Evolutionary conservation across 2,329 filamentous ascomycete species (phyloP).

Genomic region (Nectriaceae sp.): DNA sequence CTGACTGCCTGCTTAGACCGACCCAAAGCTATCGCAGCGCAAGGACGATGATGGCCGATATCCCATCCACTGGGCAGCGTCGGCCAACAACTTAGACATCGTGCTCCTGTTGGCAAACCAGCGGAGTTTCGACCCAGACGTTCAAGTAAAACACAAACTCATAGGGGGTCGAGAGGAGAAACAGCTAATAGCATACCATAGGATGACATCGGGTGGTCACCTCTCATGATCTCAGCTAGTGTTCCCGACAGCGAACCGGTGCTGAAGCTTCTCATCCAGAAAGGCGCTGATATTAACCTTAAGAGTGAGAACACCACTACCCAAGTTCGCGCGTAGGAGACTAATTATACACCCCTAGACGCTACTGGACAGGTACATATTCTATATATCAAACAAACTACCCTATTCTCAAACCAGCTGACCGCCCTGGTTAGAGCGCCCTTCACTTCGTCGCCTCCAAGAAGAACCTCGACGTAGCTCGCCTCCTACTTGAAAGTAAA

Average conservation of each 20-base stretch:
- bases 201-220: slow-evolving; percentile 81
- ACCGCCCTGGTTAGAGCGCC: slow-evolving; percentile 60
- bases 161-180: not conserved
- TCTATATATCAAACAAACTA: not conserved
- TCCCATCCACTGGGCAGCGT: slow-evolving; percentile 91
- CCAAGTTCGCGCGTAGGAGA: no score
- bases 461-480: slow-evolving; percentile 78
- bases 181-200: slow-evolving; percentile 30
- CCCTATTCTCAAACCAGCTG: not conserved
- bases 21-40: slow-evolving; percentile 71
- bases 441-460: slow-evolving; percentile 94
- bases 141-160: slow-evolving; percentile 56
- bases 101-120: slow-evolving; percentile 70
- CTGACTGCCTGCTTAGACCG: slow-evolving; percentile 54
- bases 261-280: slow-evolving; percentile 66
- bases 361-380: slow-evolving; percentile 64
- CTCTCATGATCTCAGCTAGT: slow-evolving; percentile 80
- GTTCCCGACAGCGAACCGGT: slow-evolving; percentile 71
- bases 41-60: slow-evolving; percentile 87
- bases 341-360: no score
- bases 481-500: slow-evolving; percentile 72
- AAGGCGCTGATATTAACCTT: slow-evolving; percentile 71
- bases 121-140: slow-evolving; percentile 80
- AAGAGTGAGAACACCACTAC: slow-evolving; percentile 55
- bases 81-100: slow-evolving; percentile 77